These are phyloP conservation scores for Sherardia arvensis DNA, from an alignment of 257 asterid species.

Conservation along the genomic window DNA sequence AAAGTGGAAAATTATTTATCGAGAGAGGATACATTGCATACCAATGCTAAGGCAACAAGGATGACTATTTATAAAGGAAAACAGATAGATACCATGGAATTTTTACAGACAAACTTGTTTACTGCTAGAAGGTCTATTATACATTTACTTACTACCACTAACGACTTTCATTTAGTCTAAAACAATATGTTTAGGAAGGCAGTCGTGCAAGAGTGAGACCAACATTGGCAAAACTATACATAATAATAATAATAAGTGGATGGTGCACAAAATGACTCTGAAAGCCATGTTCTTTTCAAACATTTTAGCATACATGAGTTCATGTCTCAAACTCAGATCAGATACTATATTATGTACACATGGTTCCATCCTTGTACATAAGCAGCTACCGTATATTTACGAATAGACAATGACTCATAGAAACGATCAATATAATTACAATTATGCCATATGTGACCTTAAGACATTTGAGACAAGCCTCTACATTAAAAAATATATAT, in stretches of 20 bases:
- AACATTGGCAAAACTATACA: too few relatives aligned
- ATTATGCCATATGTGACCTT: background rate
- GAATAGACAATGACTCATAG: background rate
- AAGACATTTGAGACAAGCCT: background rate
- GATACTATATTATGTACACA: background rate
- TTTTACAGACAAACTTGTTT: background rate
- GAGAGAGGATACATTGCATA: background rate
- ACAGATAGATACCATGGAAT: background rate
- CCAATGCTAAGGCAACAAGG: background rate
- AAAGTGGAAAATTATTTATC: conserved; percentile 6
- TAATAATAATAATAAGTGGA: too few relatives aligned
- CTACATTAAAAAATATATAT: background rate
- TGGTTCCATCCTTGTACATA: background rate
- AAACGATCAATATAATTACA: background rate
- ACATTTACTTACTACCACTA: background rate
- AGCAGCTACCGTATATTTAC: background rate
- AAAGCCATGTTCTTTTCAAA: background rate
- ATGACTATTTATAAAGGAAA: background rate
- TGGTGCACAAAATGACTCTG: background rate
- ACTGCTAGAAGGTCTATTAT: background rate
- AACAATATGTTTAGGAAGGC: background rate
- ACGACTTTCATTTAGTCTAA: background rate
- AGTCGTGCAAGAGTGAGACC: background rate
- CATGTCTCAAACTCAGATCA: background rate
- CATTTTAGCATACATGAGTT: background rate